Percentiles rank a stretch among this genome's conserved stretches.
These are phyloP conservation scores for Stenocarpella maydis DNA, from an alignment of 2,329 filamentous ascomycete genomes.

Conservation along the genomic window DNA sequence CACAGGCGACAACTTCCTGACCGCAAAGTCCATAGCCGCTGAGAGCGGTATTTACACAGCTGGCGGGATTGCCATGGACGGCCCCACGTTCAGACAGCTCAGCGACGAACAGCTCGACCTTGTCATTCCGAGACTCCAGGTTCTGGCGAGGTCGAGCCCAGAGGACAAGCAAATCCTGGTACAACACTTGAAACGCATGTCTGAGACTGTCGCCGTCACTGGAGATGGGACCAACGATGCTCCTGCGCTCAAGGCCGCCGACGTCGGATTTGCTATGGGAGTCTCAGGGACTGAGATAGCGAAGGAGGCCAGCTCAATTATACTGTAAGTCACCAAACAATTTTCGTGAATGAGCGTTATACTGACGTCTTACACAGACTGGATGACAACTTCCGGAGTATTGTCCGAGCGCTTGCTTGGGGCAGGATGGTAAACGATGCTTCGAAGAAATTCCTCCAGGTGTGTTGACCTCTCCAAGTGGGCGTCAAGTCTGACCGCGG, in stretches of 20 bases:
- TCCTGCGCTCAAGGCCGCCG: slow-evolving; percentile 66
- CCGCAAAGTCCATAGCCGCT: slow-evolving; percentile 70
- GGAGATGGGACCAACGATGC: slow-evolving; percentile 71
- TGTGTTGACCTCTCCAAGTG: slow-evolving; percentile 17
- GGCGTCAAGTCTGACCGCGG: background rate
- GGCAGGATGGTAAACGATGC: slow-evolving; percentile 70
- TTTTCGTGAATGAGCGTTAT: background rate
- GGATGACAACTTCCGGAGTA: slow-evolving; percentile 63
- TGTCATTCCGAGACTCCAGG: slow-evolving; percentile 58
- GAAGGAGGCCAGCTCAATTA: slow-evolving; percentile 69
- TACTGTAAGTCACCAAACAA: slow-evolving; percentile 40
- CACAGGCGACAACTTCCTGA: slow-evolving; percentile 72
- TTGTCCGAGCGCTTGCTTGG: slow-evolving; percentile 70
- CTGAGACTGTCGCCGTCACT: slow-evolving; percentile 58
- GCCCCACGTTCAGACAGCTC: slow-evolving; percentile 60
- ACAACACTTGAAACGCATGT: slow-evolving; percentile 49
- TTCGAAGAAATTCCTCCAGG: slow-evolving; percentile 69
- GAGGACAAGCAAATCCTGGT: slow-evolving; percentile 62
- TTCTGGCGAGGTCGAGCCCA: slow-evolving; percentile 60
- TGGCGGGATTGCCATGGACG: slow-evolving; percentile 66
- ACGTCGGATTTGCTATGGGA: slow-evolving; percentile 71
- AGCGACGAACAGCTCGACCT: slow-evolving; percentile 59
- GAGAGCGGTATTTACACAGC: slow-evolving; percentile 55
- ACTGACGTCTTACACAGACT: background rate
- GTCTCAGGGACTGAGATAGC: slow-evolving; percentile 69